Evolutionary conservation across 2,329 filamentous ascomycete genomes (phyloP), one percentile per base, ranked within the genome.

Genomic region (Cytospora piceicola): DNA sequence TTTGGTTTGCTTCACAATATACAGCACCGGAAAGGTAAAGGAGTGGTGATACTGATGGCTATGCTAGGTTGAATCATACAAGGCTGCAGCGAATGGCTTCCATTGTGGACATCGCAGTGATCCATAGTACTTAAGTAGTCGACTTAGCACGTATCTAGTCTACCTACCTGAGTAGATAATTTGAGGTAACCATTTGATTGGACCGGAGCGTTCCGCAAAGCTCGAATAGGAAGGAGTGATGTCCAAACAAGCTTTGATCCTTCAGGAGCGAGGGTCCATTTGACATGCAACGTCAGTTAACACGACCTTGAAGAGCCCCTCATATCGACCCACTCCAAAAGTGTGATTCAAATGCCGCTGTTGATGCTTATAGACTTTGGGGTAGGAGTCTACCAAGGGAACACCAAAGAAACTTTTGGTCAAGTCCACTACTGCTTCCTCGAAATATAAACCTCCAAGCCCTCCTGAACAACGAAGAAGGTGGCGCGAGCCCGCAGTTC

Each of bases 391-490:
- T 42, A 42, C 2, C 39, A n/a, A 42, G 39, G 39, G 39, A 17
- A 39, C 4, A 9, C 34, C 39, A 42, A 42, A 12, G 9, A 42
- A 20, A 42, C n/a, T 34, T 9, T 7, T 36, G 32, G 30, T 5
- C 9, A 6, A 46, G 9, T n/a, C 15, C 34, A 32, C 57, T 56
- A 55, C 36, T 63, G 52, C 66, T 74, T 76, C 70, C 74, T 75
- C 68, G 77, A 77, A 64, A 83, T 77, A 70, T 78, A 84, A 57
- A 86, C 83, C 57, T 85, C 78, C 67, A 87, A 71, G 0, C 85
- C 85, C 58, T 81, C 77, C 72, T 87, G 85, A 12, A 87, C 83
- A 12, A 87, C 85, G 70, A 88, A 87, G 73, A 87, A 87, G 4
- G 83, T 85, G 24, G 84, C 81, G 62, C 83, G 80, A n/a, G 83